These are phyloP conservation scores for Cystobasidiopsis lactophilus DNA, from an alignment of 768 basidiomycete species.

Conservation along the genomic window DNA sequence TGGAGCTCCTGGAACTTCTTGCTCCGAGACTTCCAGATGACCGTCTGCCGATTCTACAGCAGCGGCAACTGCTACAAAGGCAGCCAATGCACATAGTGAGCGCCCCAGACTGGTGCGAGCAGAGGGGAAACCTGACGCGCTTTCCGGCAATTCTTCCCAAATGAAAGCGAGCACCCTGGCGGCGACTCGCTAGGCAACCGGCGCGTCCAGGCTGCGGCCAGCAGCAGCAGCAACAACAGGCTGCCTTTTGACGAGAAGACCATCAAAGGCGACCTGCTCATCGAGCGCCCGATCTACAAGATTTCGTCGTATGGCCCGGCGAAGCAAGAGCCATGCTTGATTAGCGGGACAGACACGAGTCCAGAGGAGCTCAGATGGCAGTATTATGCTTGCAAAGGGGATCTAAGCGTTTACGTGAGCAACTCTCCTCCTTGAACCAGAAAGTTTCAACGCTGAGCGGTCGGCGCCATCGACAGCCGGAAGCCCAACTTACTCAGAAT, in stretches of 20 bases:
- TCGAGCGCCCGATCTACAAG: constrained; percentile 8
- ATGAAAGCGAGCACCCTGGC: not conserved
- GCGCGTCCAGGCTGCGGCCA: too few relatives aligned
- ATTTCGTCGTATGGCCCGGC: constrained; percentile 5
- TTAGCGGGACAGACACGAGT: constrained; percentile 7
- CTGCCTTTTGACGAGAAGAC: constrained; percentile 2
- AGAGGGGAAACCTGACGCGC: too few relatives aligned
- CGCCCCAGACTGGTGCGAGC: too few relatives aligned
- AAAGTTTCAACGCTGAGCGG: not conserved
- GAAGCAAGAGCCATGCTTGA: constrained; percentile 6
- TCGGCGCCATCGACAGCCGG: not conserved
- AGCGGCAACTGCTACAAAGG: too few relatives aligned
- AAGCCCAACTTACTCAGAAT: constrained; percentile 2
- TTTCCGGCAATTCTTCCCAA: too few relatives aligned
- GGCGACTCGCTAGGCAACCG: not conserved
- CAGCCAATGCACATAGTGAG: too few relatives aligned
- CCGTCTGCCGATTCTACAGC: too few relatives aligned
- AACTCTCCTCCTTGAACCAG: not conserved
- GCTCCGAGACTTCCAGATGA: too few relatives aligned
- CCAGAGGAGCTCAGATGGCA: constrained; percentile 7
- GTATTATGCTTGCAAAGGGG: constrained; percentile 6
- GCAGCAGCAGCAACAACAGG: not conserved
- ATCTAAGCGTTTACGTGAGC: not conserved
- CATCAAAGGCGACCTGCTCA: constrained; percentile 5
- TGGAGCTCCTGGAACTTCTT: too few relatives aligned